Evolutionary conservation across 169 alveolate genomes (phyloP), one percentile per base, ranked within the genome.

Genomic region (Plasmodium gonderi): DNA sequence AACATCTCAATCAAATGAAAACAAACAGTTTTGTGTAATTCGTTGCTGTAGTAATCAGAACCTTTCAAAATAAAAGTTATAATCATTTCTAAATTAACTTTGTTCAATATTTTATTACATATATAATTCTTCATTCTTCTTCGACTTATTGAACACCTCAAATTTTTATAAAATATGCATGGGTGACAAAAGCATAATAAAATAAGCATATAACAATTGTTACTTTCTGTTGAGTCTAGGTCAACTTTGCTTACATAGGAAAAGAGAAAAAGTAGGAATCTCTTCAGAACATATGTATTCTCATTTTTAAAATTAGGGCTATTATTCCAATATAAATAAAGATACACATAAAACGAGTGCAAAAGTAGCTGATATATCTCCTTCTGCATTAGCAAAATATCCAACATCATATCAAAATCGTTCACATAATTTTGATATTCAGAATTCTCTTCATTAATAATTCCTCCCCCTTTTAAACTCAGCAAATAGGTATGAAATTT

Each of bases 401-500:
- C 82, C 38, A 90, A 49, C 23, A 76, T 17, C 36, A 65, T 64
- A 11, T 85, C 89, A 75, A 85, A 85, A 33, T 72, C 79, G 14
- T 85, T 76, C 20, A 85, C 68, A 75, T 74, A 85, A 85, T 51
- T 75, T 51, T 85, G 89, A 44, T 85, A 85, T 33, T 85, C 92
- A 42, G n/a, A 33, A 40, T 36, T 74, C 44, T 76, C 26, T 36
- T 51, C 75, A 45, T 85, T 85, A 75, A 20, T 49, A 51, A 75
- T 36, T 33, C 49, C 69, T 54, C 79, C 80, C 42, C 31, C 68
- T 85, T 85, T 85, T 85, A 85, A 54, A 31, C 92, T 85, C 36
- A 85, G n/a, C 33, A 76, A 26, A 65, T 78, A 77, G 3, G 47
- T 67, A 17, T 42, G 64, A 14, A 77, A 38, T 29, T 23, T 90